Conservation (phyloP, 306 rosid species). For the cucumber (Cucumis sativus) region Cucumber_9930_V3 NC_026659.2:103001-103500, state of each 20-base stretch:
- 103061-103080: too few relatives aligned
- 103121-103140: not conserved
- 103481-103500: too few relatives aligned
- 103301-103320: conserved; percentile 24
- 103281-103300: conserved; percentile 10
- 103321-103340: conserved; percentile 47
- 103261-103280: conserved; percentile 1
- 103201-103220: too few relatives aligned
- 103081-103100: too few relatives aligned
- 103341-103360: conserved; percentile 53
- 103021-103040: too few relatives aligned
- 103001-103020: too few relatives aligned
- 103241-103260: not conserved
- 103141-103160: not conserved
- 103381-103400: conserved; percentile 33
- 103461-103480: not conserved
- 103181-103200: too few relatives aligned
- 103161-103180: not conserved
- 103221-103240: too few relatives aligned
- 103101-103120: not conserved
- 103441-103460: conserved; percentile 31
- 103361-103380: conserved; percentile 49
- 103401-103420: conserved; percentile 51
- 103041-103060: too few relatives aligned
- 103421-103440: conserved; percentile 57